Conservation (phyloP, 163 green algal genomes). For the Scenedesmus sp. region DNA sequence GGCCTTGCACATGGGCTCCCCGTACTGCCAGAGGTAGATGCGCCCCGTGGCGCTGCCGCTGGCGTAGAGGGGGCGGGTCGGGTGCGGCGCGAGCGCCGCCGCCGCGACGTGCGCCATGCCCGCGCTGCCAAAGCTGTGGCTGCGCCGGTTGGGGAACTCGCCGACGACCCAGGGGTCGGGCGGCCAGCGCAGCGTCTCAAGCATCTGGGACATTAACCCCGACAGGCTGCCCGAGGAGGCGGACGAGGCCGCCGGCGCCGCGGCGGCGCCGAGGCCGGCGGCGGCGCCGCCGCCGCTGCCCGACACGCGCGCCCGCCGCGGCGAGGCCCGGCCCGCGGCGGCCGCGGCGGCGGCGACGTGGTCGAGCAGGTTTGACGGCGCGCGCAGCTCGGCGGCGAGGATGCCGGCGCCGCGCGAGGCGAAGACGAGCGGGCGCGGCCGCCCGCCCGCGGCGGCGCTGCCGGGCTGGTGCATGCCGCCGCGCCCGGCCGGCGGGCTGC, state of each 20-base stretch:
- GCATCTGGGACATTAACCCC: conserved; percentile 51
- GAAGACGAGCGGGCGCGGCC: conserved; percentile 23
- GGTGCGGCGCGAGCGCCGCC: conserved; percentile 61
- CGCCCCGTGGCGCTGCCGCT: conserved; percentile 61
- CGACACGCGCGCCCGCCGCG: too few species aligned
- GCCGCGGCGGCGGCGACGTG: neutral
- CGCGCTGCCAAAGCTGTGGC: conserved; percentile 37
- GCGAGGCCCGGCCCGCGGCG: neutral
- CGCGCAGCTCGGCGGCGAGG: neutral
- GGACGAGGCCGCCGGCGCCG: neutral
- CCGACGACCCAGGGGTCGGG: conserved; percentile 66
- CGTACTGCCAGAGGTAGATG: conserved; percentile 79
- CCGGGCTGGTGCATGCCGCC: neutral
- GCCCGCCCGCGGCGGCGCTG: neutral
- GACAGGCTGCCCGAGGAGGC: conserved; percentile 23
- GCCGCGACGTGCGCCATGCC: conserved; percentile 33
- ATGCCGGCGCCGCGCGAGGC: conserved; percentile 16
- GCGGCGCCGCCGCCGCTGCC: neutral
- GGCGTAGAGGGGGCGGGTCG: conserved; percentile 63
- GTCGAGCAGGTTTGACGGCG: neutral
- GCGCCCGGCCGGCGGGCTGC: neutral
- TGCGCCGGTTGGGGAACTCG: conserved; percentile 26
- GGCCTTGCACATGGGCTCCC: conserved; percentile 41
- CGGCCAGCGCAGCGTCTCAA: conserved; percentile 66
- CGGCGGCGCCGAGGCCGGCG: too few species aligned